Conservation (phyloP, 2,329 filamentous ascomycete species). For the Pestalotiopsis sp. region DNA sequence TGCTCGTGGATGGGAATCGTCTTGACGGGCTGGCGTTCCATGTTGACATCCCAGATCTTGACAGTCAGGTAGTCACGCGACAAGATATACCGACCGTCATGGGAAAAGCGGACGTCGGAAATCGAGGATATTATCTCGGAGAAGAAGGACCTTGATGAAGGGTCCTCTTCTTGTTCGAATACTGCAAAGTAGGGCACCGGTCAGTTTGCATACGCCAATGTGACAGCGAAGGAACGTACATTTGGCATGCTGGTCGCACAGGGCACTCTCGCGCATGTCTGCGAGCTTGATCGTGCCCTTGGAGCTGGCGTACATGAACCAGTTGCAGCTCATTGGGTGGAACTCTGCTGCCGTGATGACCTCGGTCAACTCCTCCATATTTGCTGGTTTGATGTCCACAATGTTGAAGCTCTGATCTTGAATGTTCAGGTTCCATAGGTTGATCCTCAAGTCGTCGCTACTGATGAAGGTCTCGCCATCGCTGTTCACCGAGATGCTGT, state of each 20-base stretch:
- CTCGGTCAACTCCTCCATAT: constrained; percentile 99
- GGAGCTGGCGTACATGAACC: constrained; percentile 99
- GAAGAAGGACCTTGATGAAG: constrained; percentile 95
- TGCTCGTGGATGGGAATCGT: constrained; percentile 99
- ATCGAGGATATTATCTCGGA: constrained; percentile 99
- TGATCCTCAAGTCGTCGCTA: constrained; percentile 96
- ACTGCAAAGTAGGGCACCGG: constrained; percentile 53
- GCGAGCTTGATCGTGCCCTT: constrained; percentile 99
- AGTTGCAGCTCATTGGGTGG: constrained; percentile 95
- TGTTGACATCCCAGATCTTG: constrained; percentile 99
- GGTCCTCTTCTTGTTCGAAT: constrained; percentile 98
- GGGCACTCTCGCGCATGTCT: constrained; percentile 94
- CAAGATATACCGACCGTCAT: constrained; percentile 94
- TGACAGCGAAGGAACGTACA: constrained; percentile 54
- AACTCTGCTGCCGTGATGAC: constrained; percentile 99
- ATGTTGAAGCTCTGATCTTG: constrained; percentile 99
- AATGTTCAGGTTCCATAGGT: constrained; percentile 98
- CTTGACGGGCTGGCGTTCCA: constrained; percentile 97
- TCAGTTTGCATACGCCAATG: background rate
- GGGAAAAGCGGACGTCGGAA: constrained; percentile 95
- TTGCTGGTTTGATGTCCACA: constrained; percentile 98
- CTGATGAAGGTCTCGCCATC: constrained; percentile 99
- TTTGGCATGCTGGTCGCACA: constrained; percentile 95
- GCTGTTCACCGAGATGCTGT: constrained; percentile 99
- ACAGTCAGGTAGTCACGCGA: constrained; percentile 98